Base-by-base conservation (phyloP, 108 stramenopile genomes). In the Fragilaria radians region DNA sequence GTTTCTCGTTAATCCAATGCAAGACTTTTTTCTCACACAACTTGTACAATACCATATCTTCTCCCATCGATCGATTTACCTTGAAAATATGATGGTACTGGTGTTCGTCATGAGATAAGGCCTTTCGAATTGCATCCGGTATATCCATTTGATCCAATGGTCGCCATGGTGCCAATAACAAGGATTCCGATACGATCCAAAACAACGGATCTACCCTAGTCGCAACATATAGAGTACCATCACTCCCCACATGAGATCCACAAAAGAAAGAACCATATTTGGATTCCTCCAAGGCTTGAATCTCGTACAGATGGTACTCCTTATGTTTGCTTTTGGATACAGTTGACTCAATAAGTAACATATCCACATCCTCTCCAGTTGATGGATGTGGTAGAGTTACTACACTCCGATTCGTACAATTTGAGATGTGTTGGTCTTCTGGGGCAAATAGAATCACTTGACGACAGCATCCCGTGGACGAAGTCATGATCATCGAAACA, bases 161-260 rank as follows among this genome's bases (percentile, higher is more conserved):
- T 61, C 74, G 74, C 85, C 85, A 87, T 63, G 32, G 55, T 57
- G 5, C 49, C 27, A n/a, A n/a, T n/a, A n/a, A n/a, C n/a, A n/a
- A n/a, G n/a, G n/a, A n/a, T n/a, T n/a, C n/a, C n/a, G n/a, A n/a
- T 26, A 87, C 34, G 0, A 69, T 67, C 63, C 81, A 80, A 57
- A 72, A 88, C 17, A 88, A 56, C 4, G 86, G 86, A 69, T 88
- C 86, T 18, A 88, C 66, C 11, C 68, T 56, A 17, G 76, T 82
- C 19, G 69, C 48, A 21, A 88, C 59, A 50, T 78, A 67, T 53
- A 88, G 17, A 32, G 52, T 32, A 7, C 76, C 73, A 62, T 88
- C 73, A 32, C 76, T 73, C 9, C 83, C 56, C 18, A 87, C 54
- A 5, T 74, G 72, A 1, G 78, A 75, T 50, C 76, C 80, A 17